Evolutionary conservation across 495 filamentous ascomycete genomes (phyloP), one percentile per base, ranked within the genome.

Genomic region (Aspergillus sparsus): DNA sequence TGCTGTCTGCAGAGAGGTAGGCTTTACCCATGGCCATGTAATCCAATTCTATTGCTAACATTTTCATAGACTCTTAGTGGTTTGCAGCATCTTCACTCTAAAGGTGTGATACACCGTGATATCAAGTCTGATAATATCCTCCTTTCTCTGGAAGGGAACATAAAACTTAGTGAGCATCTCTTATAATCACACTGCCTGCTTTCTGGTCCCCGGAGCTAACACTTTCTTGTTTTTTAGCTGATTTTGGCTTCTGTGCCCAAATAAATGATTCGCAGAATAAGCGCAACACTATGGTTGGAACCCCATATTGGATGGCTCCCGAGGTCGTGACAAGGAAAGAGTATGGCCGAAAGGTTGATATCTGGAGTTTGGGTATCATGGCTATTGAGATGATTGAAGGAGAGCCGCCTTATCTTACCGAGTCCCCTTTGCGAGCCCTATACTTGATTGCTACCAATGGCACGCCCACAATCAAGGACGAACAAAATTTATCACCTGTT

Each of bases 371-470:
- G 51, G 94, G 94, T 56, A 98, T 98, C 73, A 98, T 98, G 94
- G 92, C 94, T n/a, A 98, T 98, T 65, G 94, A 98, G 73, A 98
- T 98, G 94, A 97, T 98, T 61, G 94, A 98, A 75, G 95, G 94
- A 63, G 94, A 98, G 67, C 94, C 94, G 13, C 94, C 94, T 13
- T 98, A 98, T 71, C 78, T 98, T 55, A 98, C 92, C 18, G 94
- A 98, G 73, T 93, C 90, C 21, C 94, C 94, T 8, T 85, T 98
- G 45, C 85, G 94, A 44, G 94, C 94, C 5, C 82, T 98, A 32
- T 98, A 93, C 78, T 74, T 98, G 63, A 98, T 98, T 73, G 95
- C 94, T 47, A 98, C 95, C 18, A 97, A 97, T 68, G 94, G 94
- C 36, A 98, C 95, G 6, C 94, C 94, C 6, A 82, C 87, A 36